Percentiles rank a stretch among this genome's conserved stretches.
These are phyloP conservation scores for Trametes punicea DNA, from an alignment of 768 basidiomycete species.

Conservation along the genomic window DNA sequence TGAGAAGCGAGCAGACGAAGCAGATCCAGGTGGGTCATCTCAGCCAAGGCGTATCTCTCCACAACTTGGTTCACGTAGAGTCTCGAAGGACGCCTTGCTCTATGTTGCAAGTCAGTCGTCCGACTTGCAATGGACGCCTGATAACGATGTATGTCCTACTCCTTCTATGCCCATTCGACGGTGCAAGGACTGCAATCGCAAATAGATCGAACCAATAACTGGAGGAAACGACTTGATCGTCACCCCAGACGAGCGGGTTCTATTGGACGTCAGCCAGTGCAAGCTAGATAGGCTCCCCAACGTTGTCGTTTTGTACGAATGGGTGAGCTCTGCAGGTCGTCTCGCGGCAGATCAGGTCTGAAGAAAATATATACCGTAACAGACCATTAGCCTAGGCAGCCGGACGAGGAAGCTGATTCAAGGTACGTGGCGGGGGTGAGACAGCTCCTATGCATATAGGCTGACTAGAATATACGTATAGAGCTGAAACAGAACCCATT, in stretches of 20 bases:
- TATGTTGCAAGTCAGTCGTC: neutral
- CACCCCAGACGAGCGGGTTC: neutral
- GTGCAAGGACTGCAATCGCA: neutral
- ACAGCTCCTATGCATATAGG: too few species aligned
- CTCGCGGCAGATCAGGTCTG: neutral
- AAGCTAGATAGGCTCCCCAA: neutral
- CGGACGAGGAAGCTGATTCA: neutral
- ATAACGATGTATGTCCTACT: neutral
- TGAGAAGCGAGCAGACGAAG: neutral
- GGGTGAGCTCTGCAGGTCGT: neutral
- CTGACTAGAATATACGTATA: neutral
- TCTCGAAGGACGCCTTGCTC: neutral
- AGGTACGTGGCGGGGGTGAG: too few species aligned
- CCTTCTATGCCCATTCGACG: too few species aligned
- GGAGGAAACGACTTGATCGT: conserved; percentile 5
- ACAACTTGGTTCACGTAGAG: neutral
- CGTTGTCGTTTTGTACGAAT: conserved; percentile 2
- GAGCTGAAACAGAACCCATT: neutral
- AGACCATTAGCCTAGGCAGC: neutral
- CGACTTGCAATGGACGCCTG: neutral
- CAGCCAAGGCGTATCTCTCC: neutral
- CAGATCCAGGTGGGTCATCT: neutral
- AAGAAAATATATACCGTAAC: too few species aligned
- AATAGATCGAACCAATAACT: neutral
- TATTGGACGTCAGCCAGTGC: conserved; percentile 2